Evolutionary conservation across 106 monocot genomes (phyloP).

Genomic region (Vanilla planifolia): DNA sequence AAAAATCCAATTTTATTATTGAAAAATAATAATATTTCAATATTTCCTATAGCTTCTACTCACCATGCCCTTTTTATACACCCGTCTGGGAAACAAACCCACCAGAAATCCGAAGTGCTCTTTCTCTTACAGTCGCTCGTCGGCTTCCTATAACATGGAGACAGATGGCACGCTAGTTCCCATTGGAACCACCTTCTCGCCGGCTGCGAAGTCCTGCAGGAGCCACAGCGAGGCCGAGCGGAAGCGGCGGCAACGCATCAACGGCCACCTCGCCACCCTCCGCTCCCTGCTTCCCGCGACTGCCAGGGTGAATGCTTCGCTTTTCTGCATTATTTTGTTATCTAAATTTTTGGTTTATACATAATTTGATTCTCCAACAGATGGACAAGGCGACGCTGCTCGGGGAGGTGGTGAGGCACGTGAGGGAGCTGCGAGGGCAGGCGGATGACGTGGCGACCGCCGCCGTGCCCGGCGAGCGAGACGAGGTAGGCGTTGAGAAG

Average conservation of each 20-base stretch:
- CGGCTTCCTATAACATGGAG: slow-evolving; percentile 2
- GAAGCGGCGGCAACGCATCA: slow-evolving; percentile 76
- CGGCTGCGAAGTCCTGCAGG: slow-evolving; percentile 9
- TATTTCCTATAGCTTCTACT: too few relatives aligned
- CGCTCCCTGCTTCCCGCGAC: slow-evolving; percentile 67
- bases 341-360: not conserved
- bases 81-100: not conserved
- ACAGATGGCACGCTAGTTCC: slow-evolving; percentile 7
- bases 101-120: not conserved
- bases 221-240: slow-evolving; percentile 91
- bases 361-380: slow-evolving; percentile 12
- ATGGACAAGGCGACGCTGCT: slow-evolving; percentile 90
- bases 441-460: slow-evolving; percentile 27
- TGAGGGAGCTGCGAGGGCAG: slow-evolving; percentile 53
- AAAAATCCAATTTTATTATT: too few relatives aligned
- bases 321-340: not conserved
- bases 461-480: slow-evolving; percentile 45
- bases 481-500: slow-evolving; percentile 55
- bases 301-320: slow-evolving; percentile 23
- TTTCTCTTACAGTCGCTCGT: not conserved
- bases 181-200: not conserved
- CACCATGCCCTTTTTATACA: not conserved
- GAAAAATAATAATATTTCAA: too few relatives aligned
- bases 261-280: slow-evolving; percentile 74
- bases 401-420: slow-evolving; percentile 87